Conservation (phyloP, 1,139 yeast genomes). For the Saccharomycopsis hybrid region DNA sequence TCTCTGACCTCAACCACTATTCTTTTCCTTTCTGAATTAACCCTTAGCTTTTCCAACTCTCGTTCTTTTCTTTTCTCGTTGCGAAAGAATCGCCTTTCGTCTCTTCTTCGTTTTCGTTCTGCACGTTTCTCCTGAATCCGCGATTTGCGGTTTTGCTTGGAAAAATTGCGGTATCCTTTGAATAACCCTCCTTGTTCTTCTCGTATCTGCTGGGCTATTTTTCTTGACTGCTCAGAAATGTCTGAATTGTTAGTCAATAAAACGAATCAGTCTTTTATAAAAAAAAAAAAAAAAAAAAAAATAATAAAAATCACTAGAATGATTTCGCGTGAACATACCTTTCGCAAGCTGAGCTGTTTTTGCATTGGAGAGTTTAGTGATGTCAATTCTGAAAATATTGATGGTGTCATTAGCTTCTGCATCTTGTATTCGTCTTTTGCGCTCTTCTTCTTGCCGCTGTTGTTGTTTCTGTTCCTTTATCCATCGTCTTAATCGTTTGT, state of each 20-base stretch:
- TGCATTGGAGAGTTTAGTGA: conserved; percentile 4
- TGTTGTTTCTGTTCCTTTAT: conserved; percentile 1
- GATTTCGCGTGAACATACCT: neutral
- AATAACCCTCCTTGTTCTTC: conserved; percentile 12
- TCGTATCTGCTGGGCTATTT: conserved; percentile 4
- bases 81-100: neutral
- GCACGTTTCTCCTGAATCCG: neutral
- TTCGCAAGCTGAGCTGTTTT: conserved; percentile 8
- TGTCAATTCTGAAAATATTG: conserved; percentile 2
- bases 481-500: conserved; percentile 1
- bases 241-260: neutral
- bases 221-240: conserved; percentile 1
- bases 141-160: neutral
- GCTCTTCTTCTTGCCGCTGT: neutral
- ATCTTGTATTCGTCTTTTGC: neutral
- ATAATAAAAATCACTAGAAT: too few species aligned
- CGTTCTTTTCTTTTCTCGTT: conserved; percentile 6
- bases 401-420: neutral
- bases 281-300: too few species aligned
- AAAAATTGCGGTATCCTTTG: neutral
- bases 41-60: neutral
- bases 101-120: neutral
- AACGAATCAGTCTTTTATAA: too few species aligned
- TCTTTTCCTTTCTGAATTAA: neutral
- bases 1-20: conserved; percentile 23